Evolutionary conservation across 495 filamentous ascomycete species (phyloP).

Genomic region (Tuber melanosporum): DNA sequence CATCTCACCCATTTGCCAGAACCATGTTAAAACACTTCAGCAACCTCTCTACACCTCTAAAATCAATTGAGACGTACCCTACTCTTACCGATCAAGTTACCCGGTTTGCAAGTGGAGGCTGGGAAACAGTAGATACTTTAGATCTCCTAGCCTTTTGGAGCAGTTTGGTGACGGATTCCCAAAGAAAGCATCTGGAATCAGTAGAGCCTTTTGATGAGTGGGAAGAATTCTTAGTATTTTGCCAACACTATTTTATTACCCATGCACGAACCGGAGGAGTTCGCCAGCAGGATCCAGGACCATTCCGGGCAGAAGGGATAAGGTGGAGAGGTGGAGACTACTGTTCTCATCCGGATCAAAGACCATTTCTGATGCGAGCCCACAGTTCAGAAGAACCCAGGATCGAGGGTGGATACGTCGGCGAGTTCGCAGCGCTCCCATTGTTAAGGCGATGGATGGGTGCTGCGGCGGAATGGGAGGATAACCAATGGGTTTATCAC

Average conservation of each 20-base stretch:
- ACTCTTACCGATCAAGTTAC: slow-evolving; percentile 55
- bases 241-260: slow-evolving; percentile 77
- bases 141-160: slow-evolving; percentile 77
- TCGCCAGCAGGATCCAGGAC: slow-evolving; percentile 18
- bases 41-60: slow-evolving; percentile 69
- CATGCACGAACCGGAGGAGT: slow-evolving; percentile 48
- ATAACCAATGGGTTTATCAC: slow-evolving; percentile 47
- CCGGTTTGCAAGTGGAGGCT: slow-evolving; percentile 62
- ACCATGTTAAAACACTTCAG: slow-evolving; percentile 84
- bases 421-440: slow-evolving; percentile 31
- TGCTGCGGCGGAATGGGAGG: slow-evolving; percentile 44
- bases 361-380: slow-evolving; percentile 15
- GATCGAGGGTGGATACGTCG: slow-evolving; percentile 31
- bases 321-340: slow-evolving; percentile 36
- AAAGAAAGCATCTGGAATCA: slow-evolving; percentile 55
- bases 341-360: slow-evolving; percentile 23
- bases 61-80: slow-evolving; percentile 65
- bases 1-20: slow-evolving; percentile 71
- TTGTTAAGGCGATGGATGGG: slow-evolving; percentile 45
- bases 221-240: slow-evolving; percentile 89
- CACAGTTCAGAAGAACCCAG: slow-evolving; percentile 30
- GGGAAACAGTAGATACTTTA: slow-evolving; percentile 54
- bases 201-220: slow-evolving; percentile 86
- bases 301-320: slow-evolving; percentile 23
- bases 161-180: slow-evolving; percentile 52